These are phyloP conservation scores for Maudiozyma barnettii DNA, from an alignment of 805 yeast species.

Conservation along the genomic window DNA sequence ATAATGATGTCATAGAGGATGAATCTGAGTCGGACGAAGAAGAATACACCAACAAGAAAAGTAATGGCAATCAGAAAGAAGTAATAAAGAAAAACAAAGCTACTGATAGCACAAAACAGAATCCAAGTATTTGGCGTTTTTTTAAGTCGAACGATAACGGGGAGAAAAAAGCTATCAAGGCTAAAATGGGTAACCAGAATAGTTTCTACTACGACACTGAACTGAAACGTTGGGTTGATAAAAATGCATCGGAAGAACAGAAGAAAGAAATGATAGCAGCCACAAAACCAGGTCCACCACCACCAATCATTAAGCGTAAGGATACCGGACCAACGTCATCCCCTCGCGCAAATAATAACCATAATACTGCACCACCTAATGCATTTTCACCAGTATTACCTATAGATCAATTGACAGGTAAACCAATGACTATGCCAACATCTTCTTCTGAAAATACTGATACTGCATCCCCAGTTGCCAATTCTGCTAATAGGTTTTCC, in stretches of 20 bases:
- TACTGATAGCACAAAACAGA: slow-evolving; percentile 15
- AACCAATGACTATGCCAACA: slow-evolving; percentile 10
- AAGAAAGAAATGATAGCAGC: slow-evolving; percentile 50
- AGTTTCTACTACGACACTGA: slow-evolving; percentile 74
- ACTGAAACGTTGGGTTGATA: slow-evolving; percentile 79
- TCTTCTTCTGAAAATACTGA: slow-evolving; percentile 3
- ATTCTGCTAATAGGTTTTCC: slow-evolving; percentile 5
- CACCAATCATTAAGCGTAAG: slow-evolving; percentile 29
- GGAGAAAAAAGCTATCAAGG: slow-evolving; percentile 68
- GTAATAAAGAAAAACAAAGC: slow-evolving; percentile 9
- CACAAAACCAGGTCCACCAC: slow-evolving; percentile 59
- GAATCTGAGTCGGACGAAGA: slow-evolving; percentile 33
- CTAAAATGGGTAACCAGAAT: slow-evolving; percentile 70
- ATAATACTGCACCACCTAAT: slow-evolving; percentile 19
- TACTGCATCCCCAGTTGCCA: slow-evolving; percentile 10
- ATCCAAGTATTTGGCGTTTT: slow-evolving; percentile 37
- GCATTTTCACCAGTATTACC: slow-evolving; percentile 28
- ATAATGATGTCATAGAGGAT: slow-evolving; percentile 37
- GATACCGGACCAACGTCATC: slow-evolving; percentile 26
- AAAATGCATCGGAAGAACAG: slow-evolving; percentile 56
- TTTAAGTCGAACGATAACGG: slow-evolving; percentile 49
- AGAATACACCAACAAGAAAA: slow-evolving; percentile 14
- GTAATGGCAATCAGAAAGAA: slow-evolving; percentile 14
- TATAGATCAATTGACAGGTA: slow-evolving; percentile 29
- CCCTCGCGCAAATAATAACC: slow-evolving; percentile 32